Percentiles rank a stretch among this genome's conserved stretches.
Evolutionary conservation across 139 green algal genomes (phyloP).

Genomic region (Choricystis sp.): DNA sequence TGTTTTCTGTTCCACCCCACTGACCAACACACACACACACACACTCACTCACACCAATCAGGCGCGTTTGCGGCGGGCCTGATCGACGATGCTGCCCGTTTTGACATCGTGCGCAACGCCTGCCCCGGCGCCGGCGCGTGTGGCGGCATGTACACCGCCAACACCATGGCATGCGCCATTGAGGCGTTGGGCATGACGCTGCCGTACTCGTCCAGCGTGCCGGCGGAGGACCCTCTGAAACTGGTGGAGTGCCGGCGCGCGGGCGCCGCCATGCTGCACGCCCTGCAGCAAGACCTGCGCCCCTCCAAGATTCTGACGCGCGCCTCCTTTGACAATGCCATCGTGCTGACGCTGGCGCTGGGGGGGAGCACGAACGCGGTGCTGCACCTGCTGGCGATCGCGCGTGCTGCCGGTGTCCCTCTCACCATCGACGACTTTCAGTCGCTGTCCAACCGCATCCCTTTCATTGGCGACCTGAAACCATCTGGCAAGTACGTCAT

Average conservation of each 20-base stretch:
- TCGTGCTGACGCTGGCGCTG: conserved; percentile 76
- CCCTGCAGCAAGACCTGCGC: conserved; percentile 81
- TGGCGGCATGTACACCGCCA: conserved; percentile 97
- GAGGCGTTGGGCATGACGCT: conserved; percentile 94
- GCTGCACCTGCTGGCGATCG: conserved; percentile 78
- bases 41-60: conserved; percentile 10
- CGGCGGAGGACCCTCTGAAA: conserved; percentile 90
- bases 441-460: conserved; percentile 60
- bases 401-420: conserved; percentile 42
- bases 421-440: conserved; percentile 94
- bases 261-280: conserved; percentile 55
- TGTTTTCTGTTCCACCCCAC: too few species aligned
- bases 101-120: conserved; percentile 75
- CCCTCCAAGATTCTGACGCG: conserved; percentile 93
- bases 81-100: conserved; percentile 68
- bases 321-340: conserved; percentile 91
- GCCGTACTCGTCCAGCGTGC: conserved; percentile 82
- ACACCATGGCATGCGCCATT: conserved; percentile 95
- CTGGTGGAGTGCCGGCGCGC: conserved; percentile 78
- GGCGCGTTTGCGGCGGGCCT: conserved; percentile 59
- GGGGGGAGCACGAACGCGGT: conserved; percentile 93
- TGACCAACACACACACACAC: neutral
- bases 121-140: conserved; percentile 75
- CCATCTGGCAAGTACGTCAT: conserved; percentile 92
- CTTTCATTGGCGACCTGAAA: conserved; percentile 95